Base-by-base conservation (phyloP, 495 filamentous ascomycete species). In the Hamigera avellanea region DNA sequence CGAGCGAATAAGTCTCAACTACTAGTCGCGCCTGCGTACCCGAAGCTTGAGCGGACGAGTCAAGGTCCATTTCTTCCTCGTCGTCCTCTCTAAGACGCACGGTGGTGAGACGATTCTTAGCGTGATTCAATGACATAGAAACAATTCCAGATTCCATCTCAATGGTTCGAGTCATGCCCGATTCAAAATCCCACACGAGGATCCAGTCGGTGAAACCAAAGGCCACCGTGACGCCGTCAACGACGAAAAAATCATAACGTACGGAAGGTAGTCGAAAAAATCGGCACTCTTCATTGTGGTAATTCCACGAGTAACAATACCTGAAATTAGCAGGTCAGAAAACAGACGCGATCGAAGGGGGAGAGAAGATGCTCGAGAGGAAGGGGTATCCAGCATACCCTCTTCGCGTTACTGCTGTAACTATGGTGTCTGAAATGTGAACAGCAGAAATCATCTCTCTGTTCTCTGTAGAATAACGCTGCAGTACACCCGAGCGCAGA, bases 291-390 rank as follows among this genome's bases (percentile, higher is more conserved):
- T 43, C 30, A 3, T 51, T 52, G 14, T 43, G 15, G 8, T 56
- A 26, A 31, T 53, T 36, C 59, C 57, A 63, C 9, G 21, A 4
- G 37, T 59, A 46, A 28, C 55, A 59, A 16, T 52, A 23, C 21
- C 21, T 23, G n/a, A n/a, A n/a, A n/a, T n/a, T n/a, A n/a, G n/a
- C 9, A 5, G 4, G 21, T 5, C 21, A 23, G 5, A 23, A 23
- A 23, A 9, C 21, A 9, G 21, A 23, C 21, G 9, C 21, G 21
- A 4, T 23, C 4, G 21, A 23, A 5, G 5, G 9, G 21, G 5
- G 9, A 23, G 21, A 4, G 4, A 23, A 9, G 21, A 23, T 5
- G 9, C 21, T 9, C 21, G 21, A 23, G 4, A 23, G 21, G 21
- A 23, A 23, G 21, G n/a, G n/a, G n/a, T n/a, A n/a, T n/a, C 9